Base-by-base conservation (phyloP, 306 rosid genomes). In the Gastrolobium bilobum region DNA sequence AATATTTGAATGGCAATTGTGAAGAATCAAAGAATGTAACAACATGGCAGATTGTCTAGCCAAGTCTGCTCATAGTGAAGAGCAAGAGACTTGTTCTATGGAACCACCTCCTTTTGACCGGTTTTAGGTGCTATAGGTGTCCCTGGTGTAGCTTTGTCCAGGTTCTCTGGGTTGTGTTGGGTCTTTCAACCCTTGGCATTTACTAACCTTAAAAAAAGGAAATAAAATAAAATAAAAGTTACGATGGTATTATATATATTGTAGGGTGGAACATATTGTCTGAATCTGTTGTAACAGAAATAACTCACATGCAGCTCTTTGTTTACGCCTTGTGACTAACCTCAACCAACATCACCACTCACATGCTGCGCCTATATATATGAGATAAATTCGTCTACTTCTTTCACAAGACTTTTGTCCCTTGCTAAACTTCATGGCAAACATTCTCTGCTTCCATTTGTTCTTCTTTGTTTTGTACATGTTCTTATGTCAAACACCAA, bases 391-490 rank as follows among this genome's bases (percentile, higher is more conserved):
- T 68, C 72, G 4, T 26, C 34, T 56, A 53, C 48, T 42, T 43
- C 26, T 20, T 67, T 76, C 84, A 78, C 71, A 47, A 11, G 48
- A 76, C 13, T 43, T 69, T 69, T 75, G 13, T 71, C 37, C 33
- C 9, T 68, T 56, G 53, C 59, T 67, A 29, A 81, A 48, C 68
- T 54, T 73, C 53, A 83, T 82, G 87, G 89, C 85, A 38, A 86
- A 51, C 80, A 14, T 79, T 79, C 77, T 65, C 59, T 58, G 43
- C 72, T 79, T 75, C 73, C 78, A 40, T 26, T 4, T 50, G 0
- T 47, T 35, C 47, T 33, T 79, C 57, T 56, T 68, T 53, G 34
- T 84, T 31, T 42, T 80, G 37, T 61, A 8, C 46, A 38, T 64
- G 10, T 53, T 79, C 61, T 57, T 52, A 38, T 50, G 58, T 31